Conservation (phyloP, 1,284 basidiomycete genomes). For the Afroboletus lepidellus region DNA sequence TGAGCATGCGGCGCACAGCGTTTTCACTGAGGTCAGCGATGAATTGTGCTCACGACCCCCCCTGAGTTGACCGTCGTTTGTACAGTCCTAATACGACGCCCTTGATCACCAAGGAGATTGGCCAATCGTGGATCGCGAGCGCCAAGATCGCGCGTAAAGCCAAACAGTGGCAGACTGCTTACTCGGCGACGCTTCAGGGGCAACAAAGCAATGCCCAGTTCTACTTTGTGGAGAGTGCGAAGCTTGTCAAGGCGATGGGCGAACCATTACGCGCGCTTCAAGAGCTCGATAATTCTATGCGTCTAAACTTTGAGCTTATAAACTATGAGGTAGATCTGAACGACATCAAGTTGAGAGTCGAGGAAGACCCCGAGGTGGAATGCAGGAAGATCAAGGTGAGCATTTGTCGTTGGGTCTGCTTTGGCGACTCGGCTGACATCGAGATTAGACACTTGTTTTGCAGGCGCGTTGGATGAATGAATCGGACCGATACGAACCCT, state of each 20-base stretch:
- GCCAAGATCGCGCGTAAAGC: slow-evolving; percentile 96
- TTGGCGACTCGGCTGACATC: slow-evolving; percentile 1
- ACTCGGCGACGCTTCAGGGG: slow-evolving; percentile 93
- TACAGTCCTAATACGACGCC: slow-evolving; percentile 31
- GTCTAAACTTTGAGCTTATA: too few species aligned
- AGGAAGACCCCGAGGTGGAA: slow-evolving; percentile 47
- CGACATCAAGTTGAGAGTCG: slow-evolving; percentile 56
- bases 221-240: slow-evolving; percentile 90
- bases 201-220: slow-evolving; percentile 74
- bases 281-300: slow-evolving; percentile 83
- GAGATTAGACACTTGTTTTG: slow-evolving; percentile 74
- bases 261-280: slow-evolving; percentile 87
- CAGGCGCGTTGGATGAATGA: slow-evolving; percentile 93
- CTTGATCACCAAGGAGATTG: slow-evolving; percentile 61
- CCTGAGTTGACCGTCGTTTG: slow-evolving; percentile 12
- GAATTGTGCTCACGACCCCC: not conserved
- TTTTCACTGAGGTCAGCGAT: slow-evolving; percentile 67
- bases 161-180: slow-evolving; percentile 94
- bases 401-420: not conserved
- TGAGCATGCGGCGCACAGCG: slow-evolving; percentile 88
- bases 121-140: slow-evolving; percentile 87
- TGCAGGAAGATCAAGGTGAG: slow-evolving; percentile 72
- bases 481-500: slow-evolving; percentile 81
- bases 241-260: slow-evolving; percentile 78
- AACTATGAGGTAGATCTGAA: too few species aligned